Conservation (phyloP, 2,329 filamentous ascomycete genomes). For the Chaetomium olivaceum region DNA sequence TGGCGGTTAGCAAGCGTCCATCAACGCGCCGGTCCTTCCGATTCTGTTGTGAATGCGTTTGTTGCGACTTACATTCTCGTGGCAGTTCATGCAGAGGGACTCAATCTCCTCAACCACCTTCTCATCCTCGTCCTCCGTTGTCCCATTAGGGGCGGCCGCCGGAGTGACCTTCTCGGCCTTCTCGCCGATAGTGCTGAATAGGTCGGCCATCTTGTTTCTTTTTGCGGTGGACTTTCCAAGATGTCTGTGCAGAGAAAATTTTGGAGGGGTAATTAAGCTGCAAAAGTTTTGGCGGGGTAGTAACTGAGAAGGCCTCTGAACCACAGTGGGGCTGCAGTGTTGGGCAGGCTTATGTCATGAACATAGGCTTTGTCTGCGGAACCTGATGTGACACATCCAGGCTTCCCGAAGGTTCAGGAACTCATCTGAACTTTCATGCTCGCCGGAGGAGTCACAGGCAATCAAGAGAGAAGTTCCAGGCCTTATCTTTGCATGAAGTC, state of each 20-base stretch:
- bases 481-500: constrained; percentile 51
- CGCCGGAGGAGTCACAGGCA: too few relatives aligned
- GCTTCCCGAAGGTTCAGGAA: constrained; percentile 34
- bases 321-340: constrained; percentile 20
- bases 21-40: not conserved
- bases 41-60: not conserved
- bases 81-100: constrained; percentile 84
- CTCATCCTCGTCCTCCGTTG: constrained; percentile 46
- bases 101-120: constrained; percentile 68
- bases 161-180: constrained; percentile 57
- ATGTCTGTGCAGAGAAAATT: constrained; percentile 31
- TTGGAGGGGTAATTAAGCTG: constrained; percentile 42
- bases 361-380: not conserved
- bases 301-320: constrained; percentile 15
- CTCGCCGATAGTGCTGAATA: constrained; percentile 64
- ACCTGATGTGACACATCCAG: constrained; percentile 22
- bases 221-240: constrained; percentile 39
- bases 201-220: constrained; percentile 44
- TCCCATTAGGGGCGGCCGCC: constrained; percentile 40
- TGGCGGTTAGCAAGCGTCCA: not conserved
- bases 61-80: constrained; percentile 63
- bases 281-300: constrained; percentile 40
- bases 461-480: not conserved
- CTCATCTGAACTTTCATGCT: not conserved
- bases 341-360: constrained; percentile 39